Evolutionary conservation across 1,284 basidiomycete genomes (phyloP), one percentile per base, ranked within the genome.

Genomic region (Ustilago loliicola): DNA sequence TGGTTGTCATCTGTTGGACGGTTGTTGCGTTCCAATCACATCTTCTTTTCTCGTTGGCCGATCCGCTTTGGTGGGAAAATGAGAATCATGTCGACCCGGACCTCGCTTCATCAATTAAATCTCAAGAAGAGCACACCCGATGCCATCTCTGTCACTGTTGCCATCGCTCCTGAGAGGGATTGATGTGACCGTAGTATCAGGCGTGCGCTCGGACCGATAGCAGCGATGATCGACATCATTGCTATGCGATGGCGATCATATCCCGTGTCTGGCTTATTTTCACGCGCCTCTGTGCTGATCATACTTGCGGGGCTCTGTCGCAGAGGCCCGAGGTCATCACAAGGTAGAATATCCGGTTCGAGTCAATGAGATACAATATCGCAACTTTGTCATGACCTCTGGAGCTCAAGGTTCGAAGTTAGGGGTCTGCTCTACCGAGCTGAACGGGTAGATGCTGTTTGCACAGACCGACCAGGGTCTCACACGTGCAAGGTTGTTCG

Each of bases 381-480:
- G 11, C 32, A 7, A 11, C 5, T 34, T n/a, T n/a, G n/a, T n/a
- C n/a, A n/a, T n/a, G n/a, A 34, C 7, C 36, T 38, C 36, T 3
- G 17, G 8, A 38, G 17, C 9, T 45, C 1, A 21, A n/a, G 42
- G 21, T 21, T 45, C 7, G 42, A 21, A 17, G 23, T 34, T 30
- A 52, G 51, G n/a, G n/a, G 32, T 53, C 51, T 53, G 19, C 27
- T 51, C 50, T 25, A 17, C 15, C 42, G 3, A 21, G n/a, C 11
- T 21, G 10, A 45, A 11, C 42, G 42, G 7, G 53, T 67, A 67
- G 66, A 67, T 56, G 53, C 59, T 67, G 38, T 59, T 67, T 57
- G 47, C 66, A 67, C 66, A 67, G 59, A 59, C 47, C 32, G n/a
- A 38, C 27, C 21, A 30, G 27, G 30, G 47, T 50, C 29, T 67